A percentile compares a stretch with the other conserved stretches of the same genome.
These are phyloP conservation scores for Mycena galopus DNA, from an alignment of 768 basidiomycete genomes.

Conservation along the genomic window DNA sequence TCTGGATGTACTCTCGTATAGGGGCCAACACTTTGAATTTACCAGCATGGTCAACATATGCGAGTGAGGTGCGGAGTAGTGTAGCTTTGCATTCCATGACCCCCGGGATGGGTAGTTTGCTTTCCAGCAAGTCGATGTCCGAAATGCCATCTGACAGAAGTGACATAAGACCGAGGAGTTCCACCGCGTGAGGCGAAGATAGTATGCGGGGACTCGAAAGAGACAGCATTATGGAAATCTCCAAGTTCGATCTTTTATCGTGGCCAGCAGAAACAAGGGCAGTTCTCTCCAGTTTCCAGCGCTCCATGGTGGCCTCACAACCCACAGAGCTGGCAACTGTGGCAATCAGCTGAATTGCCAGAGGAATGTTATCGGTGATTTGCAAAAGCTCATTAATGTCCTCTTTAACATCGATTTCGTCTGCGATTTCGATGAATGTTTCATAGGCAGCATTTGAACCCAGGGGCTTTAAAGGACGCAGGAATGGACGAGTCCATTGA, in stretches of 20 bases:
- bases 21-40: too few relatives aligned
- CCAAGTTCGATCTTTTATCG: constrained; percentile 21
- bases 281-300: constrained; percentile 14
- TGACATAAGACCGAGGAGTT: constrained; percentile 15
- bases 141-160: constrained; percentile 13
- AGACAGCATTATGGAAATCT: constrained; percentile 14
- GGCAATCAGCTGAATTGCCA: too few relatives aligned
- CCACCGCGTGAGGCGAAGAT: constrained; percentile 5
- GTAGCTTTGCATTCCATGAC: not conserved
- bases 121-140: not conserved
- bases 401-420: not conserved
- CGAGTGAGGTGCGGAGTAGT: too few relatives aligned
- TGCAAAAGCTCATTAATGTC: too few relatives aligned
- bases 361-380: too few relatives aligned
- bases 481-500: constrained; percentile 21
- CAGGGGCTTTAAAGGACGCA: constrained; percentile 18
- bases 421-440: constrained; percentile 10
- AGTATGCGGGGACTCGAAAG: constrained; percentile 18
- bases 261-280: constrained; percentile 4
- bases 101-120: not conserved
- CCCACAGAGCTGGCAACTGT: constrained; percentile 10
- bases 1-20: too few relatives aligned
- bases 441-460: not conserved
- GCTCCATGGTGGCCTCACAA: not conserved
- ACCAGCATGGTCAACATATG: too few relatives aligned